phyloP scores from a whole-genome alignment of 192 early-diverging fungal genomes.

The Gamsiella multidivaricata region DNA sequence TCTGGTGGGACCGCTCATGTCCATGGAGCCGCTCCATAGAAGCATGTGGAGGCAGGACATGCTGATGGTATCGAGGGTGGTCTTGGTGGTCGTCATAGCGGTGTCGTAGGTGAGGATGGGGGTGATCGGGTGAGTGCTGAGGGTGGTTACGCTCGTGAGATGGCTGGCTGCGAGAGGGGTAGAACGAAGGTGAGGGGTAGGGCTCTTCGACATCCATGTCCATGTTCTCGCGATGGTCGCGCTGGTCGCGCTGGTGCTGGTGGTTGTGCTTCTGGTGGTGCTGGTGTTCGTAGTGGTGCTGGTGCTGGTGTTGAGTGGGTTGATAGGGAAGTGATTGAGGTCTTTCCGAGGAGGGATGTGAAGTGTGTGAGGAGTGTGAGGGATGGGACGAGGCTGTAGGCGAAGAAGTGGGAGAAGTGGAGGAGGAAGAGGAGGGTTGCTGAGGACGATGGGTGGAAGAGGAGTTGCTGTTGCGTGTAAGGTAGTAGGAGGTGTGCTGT shows the following conservation, averaged over 20 bases:
- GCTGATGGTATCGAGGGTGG: background rate
- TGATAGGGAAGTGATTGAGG: no score
- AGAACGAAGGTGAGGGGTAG: background rate
- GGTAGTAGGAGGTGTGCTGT: constrained; percentile 23
- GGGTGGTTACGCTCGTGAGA: background rate
- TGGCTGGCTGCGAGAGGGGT: constrained; percentile 3
- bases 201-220: no score
- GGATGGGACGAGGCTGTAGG: no score
- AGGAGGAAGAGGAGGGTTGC: no score
- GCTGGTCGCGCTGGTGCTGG: background rate
- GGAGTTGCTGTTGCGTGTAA: constrained; percentile 14
- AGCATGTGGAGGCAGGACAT: background rate
- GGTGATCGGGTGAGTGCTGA: background rate
- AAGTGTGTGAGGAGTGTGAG: no score
- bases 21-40: background rate
- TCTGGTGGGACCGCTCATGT: background rate
- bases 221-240: no score
- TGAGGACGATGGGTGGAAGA: no score
- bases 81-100: constrained; percentile 8
- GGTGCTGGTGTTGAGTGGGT: no score
- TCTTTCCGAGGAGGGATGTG: no score
- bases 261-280: constrained; percentile 11
- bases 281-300: no score
- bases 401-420: no score
- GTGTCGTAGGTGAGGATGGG: background rate